Evolutionary conservation across 2,329 filamentous ascomycete genomes (phyloP).

Genomic region (Curvularia hawaiiensis): DNA sequence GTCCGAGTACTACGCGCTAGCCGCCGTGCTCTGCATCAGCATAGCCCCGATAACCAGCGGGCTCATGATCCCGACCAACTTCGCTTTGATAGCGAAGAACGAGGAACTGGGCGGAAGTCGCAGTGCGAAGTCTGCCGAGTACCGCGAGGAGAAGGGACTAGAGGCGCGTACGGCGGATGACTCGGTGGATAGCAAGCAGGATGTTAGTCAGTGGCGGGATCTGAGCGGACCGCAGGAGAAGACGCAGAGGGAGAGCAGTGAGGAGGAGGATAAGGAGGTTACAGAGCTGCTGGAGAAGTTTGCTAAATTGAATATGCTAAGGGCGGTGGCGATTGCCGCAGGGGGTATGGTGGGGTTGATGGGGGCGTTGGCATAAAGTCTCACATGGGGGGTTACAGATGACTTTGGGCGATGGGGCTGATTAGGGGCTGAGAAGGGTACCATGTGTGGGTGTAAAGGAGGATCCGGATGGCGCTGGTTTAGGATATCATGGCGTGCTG

Average conservation of each 20-base stretch:
- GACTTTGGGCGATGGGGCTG: no score
- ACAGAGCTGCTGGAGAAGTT: constrained; percentile 28
- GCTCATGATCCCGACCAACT: constrained; percentile 18
- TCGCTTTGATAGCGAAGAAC: constrained; percentile 30
- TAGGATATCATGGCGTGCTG: neutral
- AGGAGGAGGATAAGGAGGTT: constrained; percentile 27
- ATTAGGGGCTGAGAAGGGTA: no score
- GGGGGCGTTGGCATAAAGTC: constrained; percentile 17
- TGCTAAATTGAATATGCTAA: constrained; percentile 26
- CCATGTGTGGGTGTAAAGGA: no score
- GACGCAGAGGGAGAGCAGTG: constrained; percentile 19
- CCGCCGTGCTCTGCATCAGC: constrained; percentile 24
- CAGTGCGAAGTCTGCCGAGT: constrained; percentile 15
- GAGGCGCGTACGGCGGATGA: constrained; percentile 25
- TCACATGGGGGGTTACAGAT: neutral
- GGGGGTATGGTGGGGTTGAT: constrained; percentile 34
- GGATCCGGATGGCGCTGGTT: neutral
- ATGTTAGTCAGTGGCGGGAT: constrained; percentile 37
- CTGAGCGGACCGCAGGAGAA: constrained; percentile 29
- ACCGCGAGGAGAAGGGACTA: constrained; percentile 1
- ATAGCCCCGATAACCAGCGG: constrained; percentile 25
- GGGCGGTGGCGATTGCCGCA: constrained; percentile 30
- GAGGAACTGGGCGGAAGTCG: constrained; percentile 25
- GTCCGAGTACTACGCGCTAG: constrained; percentile 18
- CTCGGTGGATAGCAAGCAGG: constrained; percentile 25